A percentile compares a stretch with the other conserved stretches of the same genome.
Conservation (phyloP, 306 rosid genomes). For the Cucumis cinereus region DNA sequence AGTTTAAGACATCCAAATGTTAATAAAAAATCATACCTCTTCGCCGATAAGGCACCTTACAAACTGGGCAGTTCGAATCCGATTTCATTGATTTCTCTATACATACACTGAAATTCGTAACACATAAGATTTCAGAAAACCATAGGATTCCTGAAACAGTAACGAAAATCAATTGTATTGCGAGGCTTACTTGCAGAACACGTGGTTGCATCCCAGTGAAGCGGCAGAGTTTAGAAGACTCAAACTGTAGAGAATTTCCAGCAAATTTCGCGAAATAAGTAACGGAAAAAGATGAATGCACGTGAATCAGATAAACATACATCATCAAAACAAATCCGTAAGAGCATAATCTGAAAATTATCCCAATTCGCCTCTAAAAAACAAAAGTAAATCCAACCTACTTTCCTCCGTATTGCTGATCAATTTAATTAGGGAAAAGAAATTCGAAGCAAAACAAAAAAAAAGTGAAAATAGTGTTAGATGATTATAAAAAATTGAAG, state of each 20-base stretch:
- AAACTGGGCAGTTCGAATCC: slow-evolving; percentile 64
- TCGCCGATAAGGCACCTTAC: slow-evolving; percentile 70
- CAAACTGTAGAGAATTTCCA: slow-evolving; percentile 29
- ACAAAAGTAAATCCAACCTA: background rate
- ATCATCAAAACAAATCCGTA: background rate
- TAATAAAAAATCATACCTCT: slow-evolving; percentile 33
- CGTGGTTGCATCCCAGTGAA: slow-evolving; percentile 77
- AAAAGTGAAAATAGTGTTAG: background rate
- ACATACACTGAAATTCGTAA: slow-evolving; percentile 39
- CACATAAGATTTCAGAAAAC: background rate
- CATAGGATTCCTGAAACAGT: background rate
- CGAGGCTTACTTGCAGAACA: slow-evolving; percentile 66
- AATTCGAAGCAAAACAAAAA: background rate
- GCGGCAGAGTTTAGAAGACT: slow-evolving; percentile 46
- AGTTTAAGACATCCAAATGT: background rate
- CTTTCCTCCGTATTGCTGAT: background rate
- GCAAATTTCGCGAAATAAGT: background rate
- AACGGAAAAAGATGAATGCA: background rate
- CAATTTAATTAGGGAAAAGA: background rate
- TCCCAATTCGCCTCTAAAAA: background rate
- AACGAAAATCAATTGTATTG: background rate
- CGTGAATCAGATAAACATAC: background rate
- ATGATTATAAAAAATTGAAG: background rate
- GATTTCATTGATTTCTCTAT: slow-evolving; percentile 66
- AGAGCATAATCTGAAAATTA: background rate